Conservation (phyloP, 139 green algal species). For the Chlamydomonas incerta region DNA sequence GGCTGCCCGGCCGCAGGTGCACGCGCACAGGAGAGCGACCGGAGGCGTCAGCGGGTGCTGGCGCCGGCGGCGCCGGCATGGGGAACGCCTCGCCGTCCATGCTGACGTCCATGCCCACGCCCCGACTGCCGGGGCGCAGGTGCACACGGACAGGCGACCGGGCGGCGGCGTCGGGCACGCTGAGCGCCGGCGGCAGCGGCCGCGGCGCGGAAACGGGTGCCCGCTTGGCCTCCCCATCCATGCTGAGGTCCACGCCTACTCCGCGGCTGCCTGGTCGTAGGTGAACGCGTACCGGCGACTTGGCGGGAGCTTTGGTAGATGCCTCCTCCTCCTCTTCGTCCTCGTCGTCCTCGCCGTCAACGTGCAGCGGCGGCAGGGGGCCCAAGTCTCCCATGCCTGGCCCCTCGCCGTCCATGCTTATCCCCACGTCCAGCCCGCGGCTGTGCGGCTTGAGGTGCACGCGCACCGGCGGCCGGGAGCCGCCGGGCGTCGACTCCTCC, state of each 20-base stretch:
- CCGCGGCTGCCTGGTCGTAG: background rate
- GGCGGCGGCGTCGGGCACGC: background rate
- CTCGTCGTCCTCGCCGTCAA: too few species aligned
- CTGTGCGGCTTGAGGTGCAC: background rate
- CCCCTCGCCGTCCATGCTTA: background rate
- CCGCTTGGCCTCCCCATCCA: background rate
- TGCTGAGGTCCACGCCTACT: background rate
- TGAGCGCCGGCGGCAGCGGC: background rate
- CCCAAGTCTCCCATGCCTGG: background rate
- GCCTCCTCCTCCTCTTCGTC: too few species aligned
- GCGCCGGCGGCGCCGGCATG: too few species aligned
- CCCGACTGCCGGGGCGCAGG: background rate
- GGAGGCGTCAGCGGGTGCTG: too few species aligned
- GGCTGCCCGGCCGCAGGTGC: constrained; percentile 21
- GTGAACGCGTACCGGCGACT: background rate
- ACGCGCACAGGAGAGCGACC: constrained; percentile 33
- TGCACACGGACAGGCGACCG: background rate
- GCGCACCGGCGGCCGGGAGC: background rate
- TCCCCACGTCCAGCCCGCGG: background rate
- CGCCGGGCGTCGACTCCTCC: background rate
- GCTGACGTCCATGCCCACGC: background rate
- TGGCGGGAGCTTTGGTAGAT: too few species aligned
- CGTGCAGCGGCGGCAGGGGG: too few species aligned
- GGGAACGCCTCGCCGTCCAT: too few species aligned
- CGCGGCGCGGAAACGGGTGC: background rate